Percentiles rank a stretch among this genome's conserved stretches.
phyloP scores from a whole-genome alignment of 306 rosid genomes.

The Trifolium subterraneum region DNA sequence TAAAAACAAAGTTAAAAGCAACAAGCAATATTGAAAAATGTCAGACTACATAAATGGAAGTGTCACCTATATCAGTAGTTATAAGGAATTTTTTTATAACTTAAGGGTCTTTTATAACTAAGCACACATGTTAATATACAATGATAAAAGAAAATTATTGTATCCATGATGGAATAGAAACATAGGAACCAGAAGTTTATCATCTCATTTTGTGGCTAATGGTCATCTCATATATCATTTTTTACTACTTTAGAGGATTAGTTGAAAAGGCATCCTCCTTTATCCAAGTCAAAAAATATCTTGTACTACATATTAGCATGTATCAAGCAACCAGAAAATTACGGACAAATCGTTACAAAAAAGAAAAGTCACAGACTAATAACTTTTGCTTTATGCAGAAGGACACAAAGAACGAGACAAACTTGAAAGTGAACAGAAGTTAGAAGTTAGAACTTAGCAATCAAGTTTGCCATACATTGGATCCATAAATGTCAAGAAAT shows the following conservation, averaged over 20 bases:
- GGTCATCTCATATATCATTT: background rate
- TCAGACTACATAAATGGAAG: background rate
- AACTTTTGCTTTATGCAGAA: background rate
- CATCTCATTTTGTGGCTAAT: background rate
- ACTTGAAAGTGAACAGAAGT: conserved; percentile 3
- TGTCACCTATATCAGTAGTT: background rate
- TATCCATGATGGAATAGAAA: no score
- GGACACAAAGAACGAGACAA: conserved; percentile 17
- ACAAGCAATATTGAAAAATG: no score
- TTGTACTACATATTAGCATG: background rate
- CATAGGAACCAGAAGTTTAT: background rate
- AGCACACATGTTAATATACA: no score
- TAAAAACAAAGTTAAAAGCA: background rate
- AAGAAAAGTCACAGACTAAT: background rate
- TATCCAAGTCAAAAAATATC: conserved; percentile 3
- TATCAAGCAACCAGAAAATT: conserved; percentile 6
- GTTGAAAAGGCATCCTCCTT: background rate
- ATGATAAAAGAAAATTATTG: background rate
- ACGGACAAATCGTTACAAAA: background rate
- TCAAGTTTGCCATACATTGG: background rate
- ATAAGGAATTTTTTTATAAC: no score
- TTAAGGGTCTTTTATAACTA: no score
- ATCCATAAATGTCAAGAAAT: background rate
- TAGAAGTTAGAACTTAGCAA: conserved; percentile 16
- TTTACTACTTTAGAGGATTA: background rate